These are phyloP conservation scores for Centrapalus pauciflorus DNA, from an alignment of 129 eudicot genomes.

Conservation along the genomic window DNA sequence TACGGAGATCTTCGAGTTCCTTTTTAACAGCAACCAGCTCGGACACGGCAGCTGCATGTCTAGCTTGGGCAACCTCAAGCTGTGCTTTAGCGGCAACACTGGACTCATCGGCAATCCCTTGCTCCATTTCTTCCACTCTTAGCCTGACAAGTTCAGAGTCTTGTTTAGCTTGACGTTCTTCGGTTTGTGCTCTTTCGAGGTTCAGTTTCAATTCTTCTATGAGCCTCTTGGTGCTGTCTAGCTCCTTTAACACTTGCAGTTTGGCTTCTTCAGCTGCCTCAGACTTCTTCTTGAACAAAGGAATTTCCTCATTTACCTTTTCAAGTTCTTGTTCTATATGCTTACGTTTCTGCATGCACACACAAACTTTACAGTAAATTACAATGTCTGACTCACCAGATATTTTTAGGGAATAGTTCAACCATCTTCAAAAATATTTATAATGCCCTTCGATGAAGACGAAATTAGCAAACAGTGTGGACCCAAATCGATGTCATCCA, in stretches of 20 bases:
- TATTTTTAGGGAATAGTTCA: no score
- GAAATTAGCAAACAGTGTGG: not conserved
- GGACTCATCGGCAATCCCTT: slow-evolving; percentile 87
- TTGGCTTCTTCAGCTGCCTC: slow-evolving; percentile 85
- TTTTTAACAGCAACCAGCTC: slow-evolving; percentile 54
- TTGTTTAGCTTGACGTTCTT: slow-evolving; percentile 91
- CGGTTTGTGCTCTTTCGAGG: slow-evolving; percentile 86
- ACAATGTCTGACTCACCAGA: not conserved
- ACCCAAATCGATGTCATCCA: not conserved
- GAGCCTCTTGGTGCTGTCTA: slow-evolving; percentile 77
- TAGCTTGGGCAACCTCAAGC: slow-evolving; percentile 80
- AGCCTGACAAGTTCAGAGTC: slow-evolving; percentile 84
- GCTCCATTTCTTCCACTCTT: slow-evolving; percentile 80
- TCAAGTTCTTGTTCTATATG: slow-evolving; percentile 74
- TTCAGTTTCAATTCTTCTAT: slow-evolving; percentile 82
- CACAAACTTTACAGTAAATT: not conserved
- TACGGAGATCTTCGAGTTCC: slow-evolving; percentile 50
- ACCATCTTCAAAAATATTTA: no score
- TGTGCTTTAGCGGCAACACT: slow-evolving; percentile 87
- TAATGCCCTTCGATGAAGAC: no score
- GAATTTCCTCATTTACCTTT: slow-evolving; percentile 78
- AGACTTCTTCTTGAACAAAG: slow-evolving; percentile 50
- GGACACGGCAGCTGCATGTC: slow-evolving; percentile 63
- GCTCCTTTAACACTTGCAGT: slow-evolving; percentile 60
- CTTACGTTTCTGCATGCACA: slow-evolving; percentile 68